Evolutionary conservation across 139 green algal genomes (phyloP).

Genomic region (Volvox reticuliferus): DNA sequence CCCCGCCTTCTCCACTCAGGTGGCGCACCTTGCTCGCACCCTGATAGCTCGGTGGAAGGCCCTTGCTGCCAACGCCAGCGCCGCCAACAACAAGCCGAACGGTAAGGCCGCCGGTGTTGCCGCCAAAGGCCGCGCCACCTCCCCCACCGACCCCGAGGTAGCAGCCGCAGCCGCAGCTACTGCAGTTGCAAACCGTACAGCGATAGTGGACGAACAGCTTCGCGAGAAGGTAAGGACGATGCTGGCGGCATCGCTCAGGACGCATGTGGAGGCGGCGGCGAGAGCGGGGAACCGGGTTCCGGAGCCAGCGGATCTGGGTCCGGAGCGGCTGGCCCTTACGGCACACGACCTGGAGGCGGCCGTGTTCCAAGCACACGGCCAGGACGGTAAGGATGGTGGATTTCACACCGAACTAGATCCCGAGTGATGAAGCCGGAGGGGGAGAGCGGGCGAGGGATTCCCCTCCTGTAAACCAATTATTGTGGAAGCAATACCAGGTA

Average conservation of each 20-base stretch:
- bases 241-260: slow-evolving; percentile 34
- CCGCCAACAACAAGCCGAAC: neutral
- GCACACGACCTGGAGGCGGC: slow-evolving; percentile 38
- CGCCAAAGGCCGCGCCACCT: neutral
- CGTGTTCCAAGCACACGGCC: slow-evolving; percentile 19
- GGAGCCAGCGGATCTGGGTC: neutral
- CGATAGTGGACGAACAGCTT: neutral
- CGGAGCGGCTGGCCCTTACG: neutral
- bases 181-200: neutral
- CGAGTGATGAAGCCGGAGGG: too few species aligned
- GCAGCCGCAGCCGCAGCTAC: neutral
- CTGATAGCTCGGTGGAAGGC: slow-evolving; percentile 49
- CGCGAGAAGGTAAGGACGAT: slow-evolving; percentile 7
- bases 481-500: too few species aligned
- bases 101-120: neutral
- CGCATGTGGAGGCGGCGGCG: neutral
- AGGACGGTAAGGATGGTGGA: slow-evolving; percentile 3
- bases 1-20: neutral
- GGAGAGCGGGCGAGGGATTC: too few species aligned
- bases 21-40: slow-evolving; percentile 23
- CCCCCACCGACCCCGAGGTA: neutral
- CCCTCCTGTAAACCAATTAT: too few species aligned
- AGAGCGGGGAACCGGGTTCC: neutral
- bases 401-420: too few species aligned
- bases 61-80: neutral